Evolutionary conservation across 2,329 filamentous ascomycete genomes (phyloP), one percentile per base, ranked within the genome.

Genomic region (Metarhizium sp.): DNA sequence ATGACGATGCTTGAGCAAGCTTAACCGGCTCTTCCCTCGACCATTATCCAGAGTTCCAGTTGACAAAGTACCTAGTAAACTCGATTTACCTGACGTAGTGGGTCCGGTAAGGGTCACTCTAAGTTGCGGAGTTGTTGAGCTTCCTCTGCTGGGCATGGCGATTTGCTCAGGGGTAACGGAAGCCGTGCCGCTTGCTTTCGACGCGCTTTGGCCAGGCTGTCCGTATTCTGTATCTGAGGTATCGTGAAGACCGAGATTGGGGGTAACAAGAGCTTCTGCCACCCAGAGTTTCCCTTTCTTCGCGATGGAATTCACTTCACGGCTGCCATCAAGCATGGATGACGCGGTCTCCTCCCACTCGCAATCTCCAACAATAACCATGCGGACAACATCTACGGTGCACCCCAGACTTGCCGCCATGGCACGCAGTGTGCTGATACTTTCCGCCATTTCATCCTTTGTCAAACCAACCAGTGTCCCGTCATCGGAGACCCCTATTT

Each of bases 351-450:
- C 83, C 3, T 75, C 64, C 85, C 86, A 90, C 65, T 95, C 86
- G 64, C 92, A 95, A 34, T 88, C 82, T 13, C 92, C 94, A 18
- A 99, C 92, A 50, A 84, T 78, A 36, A 97, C 87, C 74, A 85
- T 88, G 16, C 91, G 86, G 32, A 91, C 75, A 25, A 97, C 80
- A 61, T 92, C 85, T 6, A 96, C 87, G 53, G 81, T 82, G 64
- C 94, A 97, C 5, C 94, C 92, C 51, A 99, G 73, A 67, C 90
- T 95, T 11, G 90, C 88, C 42, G 94, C 92, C 92, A 99, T 99
- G 52, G 88, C 84, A 58, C 85, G 83, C 42, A 99, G 73, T 56
- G 92, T 96, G 46, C 80, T 81, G 58, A 97, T 77, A 67, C 91
- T 96, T 71, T 97, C 92, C 58, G 92, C 83, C 78, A 99, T 82